phyloP scores from a whole-genome alignment of 2,329 filamentous ascomycete species.

The Cordyceps sp. region DNA sequence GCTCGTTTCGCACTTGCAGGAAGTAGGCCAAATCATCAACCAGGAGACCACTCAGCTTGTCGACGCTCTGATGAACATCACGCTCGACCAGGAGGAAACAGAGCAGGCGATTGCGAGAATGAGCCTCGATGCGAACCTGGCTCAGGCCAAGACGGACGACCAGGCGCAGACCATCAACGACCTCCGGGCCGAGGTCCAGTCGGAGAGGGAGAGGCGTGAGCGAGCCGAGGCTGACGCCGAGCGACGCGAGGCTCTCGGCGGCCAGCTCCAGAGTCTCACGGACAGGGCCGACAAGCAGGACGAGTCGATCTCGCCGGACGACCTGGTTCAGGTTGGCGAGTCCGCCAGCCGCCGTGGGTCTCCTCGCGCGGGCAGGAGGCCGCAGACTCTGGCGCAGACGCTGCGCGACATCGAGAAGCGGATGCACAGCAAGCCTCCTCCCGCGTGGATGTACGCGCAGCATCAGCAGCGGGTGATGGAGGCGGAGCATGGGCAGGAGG shows the following conservation, averaged over 20 bases:
- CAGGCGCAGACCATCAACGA: constrained; percentile 15
- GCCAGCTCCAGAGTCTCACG: constrained; percentile 13
- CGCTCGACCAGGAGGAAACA: constrained; percentile 20
- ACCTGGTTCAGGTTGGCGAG: constrained; percentile 13
- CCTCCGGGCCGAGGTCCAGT: constrained; percentile 13
- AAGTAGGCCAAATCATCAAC: constrained; percentile 19
- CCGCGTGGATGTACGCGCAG: background rate
- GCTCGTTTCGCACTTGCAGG: constrained; percentile 16
- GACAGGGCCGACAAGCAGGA: constrained; percentile 7
- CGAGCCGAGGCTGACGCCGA: constrained; percentile 11
- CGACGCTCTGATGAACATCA: constrained; percentile 18
- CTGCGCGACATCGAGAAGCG: too few relatives aligned
- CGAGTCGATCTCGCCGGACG: constrained; percentile 7
- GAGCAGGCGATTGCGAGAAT: constrained; percentile 20
- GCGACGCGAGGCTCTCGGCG: constrained; percentile 10
- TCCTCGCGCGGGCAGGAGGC: background rate
- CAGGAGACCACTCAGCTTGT: constrained; percentile 21
- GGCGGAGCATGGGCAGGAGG: background rate
- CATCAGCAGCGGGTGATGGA: background rate
- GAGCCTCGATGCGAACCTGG: constrained; percentile 20
- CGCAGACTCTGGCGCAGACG: background rate
- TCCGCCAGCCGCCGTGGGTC: constrained; percentile 3
- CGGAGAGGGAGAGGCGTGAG: constrained; percentile 14
- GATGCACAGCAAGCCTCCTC: too few relatives aligned
- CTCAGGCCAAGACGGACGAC: constrained; percentile 16